Evolutionary conservation across 495 filamentous ascomycete genomes (phyloP).

Genomic region (Aspergillus cavernicola): DNA sequence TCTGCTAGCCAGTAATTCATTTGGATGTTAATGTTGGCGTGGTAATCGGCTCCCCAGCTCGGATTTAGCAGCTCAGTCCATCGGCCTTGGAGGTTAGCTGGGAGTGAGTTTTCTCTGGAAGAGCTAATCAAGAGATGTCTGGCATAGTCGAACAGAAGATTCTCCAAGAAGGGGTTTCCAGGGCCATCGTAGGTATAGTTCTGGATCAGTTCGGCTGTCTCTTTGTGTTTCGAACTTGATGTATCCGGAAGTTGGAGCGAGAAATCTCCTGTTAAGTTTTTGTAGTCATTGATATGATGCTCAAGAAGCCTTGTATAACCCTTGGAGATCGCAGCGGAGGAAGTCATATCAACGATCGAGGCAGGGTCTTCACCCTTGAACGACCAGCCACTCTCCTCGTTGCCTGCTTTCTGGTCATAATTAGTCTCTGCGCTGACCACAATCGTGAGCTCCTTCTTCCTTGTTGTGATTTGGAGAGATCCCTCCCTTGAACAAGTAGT

Average conservation of each 20-base stretch:
- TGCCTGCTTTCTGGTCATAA: constrained; percentile 43
- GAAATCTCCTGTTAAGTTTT: constrained; percentile 30
- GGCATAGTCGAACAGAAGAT: constrained; percentile 42
- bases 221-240: constrained; percentile 25
- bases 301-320: constrained; percentile 24
- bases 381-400: constrained; percentile 35
- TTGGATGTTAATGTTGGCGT: constrained; percentile 50
- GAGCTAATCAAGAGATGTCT: constrained; percentile 43
- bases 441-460: neutral
- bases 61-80: constrained; percentile 33
- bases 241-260: constrained; percentile 40
- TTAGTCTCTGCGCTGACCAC: constrained; percentile 36
- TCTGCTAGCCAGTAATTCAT: constrained; percentile 49
- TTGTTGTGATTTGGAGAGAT: constrained; percentile 10
- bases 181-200: constrained; percentile 22
- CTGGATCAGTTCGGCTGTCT: constrained; percentile 34
- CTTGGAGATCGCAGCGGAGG: constrained; percentile 26
- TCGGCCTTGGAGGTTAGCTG: constrained; percentile 45
- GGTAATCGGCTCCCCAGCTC: constrained; percentile 48
- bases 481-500: constrained; percentile 4
- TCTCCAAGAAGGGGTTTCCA: constrained; percentile 44
- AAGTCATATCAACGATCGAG: constrained; percentile 25
- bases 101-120: constrained; percentile 36
- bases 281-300: constrained; percentile 41
- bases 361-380: constrained; percentile 44